Base-by-base conservation (phyloP, 768 basidiomycete species). In the Lenzites betulinus region DNA sequence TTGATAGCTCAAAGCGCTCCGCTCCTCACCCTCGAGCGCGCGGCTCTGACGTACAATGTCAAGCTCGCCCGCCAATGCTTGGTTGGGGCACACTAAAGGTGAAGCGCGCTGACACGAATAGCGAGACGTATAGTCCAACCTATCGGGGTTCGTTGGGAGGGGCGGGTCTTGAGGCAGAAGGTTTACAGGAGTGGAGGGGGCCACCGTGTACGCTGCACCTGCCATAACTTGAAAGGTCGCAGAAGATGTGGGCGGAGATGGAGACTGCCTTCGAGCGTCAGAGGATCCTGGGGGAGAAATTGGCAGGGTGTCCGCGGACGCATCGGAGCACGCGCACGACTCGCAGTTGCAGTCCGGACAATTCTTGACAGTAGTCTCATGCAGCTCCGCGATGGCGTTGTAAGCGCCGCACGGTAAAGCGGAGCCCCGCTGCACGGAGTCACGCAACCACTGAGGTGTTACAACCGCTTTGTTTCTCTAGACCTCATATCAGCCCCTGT, bases 1-100 rank as follows among this genome's bases (percentile, higher is more conserved):
- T 35, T 85, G 79, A 64, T 93, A 94, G 61, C 85, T 86, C 49
- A 93, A 73, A 41, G 86, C 84, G 65, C 88, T 90, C 28, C 83
- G 76, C 22, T 80, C 77, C 51, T 89, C 81, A 13, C 88, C 86
- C 68, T 93, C 92, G 1, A 91, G 73, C 47, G 83, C 77, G 46
- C 92, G 78, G 25, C 79, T 76, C 36, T 76, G 79, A 18, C 81
- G 79, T 30, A 93, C 79, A 18, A 88, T 72, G 28, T 79, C 80
- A 13, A 93, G 72, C 64, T 87, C 82, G n/a, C 72, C 63, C 5
- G 80, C 80, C 4, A 93, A 78, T 0, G 62, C 73, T 69, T 92
- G 88, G 64, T 93, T 93, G 0, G 80, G 79, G 64, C 88, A 93
- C 2, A 82, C 70, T 38, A 93, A 76, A 0, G 89, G 89, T 3